Conservation (phyloP, 441 rosid genomes). For the Adansonia grandidieri region DNA sequence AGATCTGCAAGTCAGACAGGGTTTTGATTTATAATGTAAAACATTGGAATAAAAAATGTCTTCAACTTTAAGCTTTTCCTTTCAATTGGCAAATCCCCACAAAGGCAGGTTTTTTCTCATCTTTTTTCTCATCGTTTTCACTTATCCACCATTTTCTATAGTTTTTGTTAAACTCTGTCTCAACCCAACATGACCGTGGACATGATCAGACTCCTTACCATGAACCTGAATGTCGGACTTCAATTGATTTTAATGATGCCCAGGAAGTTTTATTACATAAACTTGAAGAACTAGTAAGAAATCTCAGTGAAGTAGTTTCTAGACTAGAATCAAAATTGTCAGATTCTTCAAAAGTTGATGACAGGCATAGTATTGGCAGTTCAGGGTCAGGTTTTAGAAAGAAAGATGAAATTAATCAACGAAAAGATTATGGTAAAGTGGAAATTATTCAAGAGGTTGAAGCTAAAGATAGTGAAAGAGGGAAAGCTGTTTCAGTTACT, state of each 20-base stretch:
- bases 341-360: constrained; percentile 38
- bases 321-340: constrained; percentile 62
- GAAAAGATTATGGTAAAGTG: constrained; percentile 28
- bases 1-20: neutral
- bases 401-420: constrained; percentile 31
- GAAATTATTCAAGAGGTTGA: constrained; percentile 25
- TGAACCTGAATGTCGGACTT: constrained; percentile 24
- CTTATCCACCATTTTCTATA: constrained; percentile 31
- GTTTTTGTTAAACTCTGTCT: constrained; percentile 32
- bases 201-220: constrained; percentile 25
- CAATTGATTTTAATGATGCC: constrained; percentile 29
- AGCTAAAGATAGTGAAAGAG: constrained; percentile 44
- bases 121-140: constrained; percentile 45
- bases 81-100: constrained; percentile 53
- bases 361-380: constrained; percentile 22
- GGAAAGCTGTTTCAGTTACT: constrained; percentile 52
- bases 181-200: constrained; percentile 39
- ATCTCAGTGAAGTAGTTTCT: constrained; percentile 64
- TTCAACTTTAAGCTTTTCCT: constrained; percentile 26
- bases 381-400: constrained; percentile 24
- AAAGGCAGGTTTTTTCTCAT: constrained; percentile 62
- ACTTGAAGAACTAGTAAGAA: constrained; percentile 75
- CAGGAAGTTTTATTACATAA: constrained; percentile 55
- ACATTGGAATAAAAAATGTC: constrained; percentile 33
- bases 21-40: neutral